phyloP scores from a whole-genome alignment of 1,139 yeast species.

The Hansenula lynferdii region DNA sequence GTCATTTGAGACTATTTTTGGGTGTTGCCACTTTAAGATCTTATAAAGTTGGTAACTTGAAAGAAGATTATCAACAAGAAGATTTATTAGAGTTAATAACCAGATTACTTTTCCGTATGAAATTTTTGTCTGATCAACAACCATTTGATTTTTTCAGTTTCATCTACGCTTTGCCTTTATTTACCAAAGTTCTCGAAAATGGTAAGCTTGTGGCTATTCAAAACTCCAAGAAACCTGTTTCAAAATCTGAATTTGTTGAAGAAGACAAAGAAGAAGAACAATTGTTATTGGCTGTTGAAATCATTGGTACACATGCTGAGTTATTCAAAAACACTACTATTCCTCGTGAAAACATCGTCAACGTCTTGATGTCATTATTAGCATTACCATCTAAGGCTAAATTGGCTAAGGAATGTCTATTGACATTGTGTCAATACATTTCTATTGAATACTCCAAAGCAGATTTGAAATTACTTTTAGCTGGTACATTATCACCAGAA shows the following conservation, averaged over 20 bases:
- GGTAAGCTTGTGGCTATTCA: constrained; percentile 52
- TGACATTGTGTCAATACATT: constrained; percentile 69
- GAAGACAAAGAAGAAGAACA: constrained; percentile 91
- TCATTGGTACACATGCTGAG: constrained; percentile 72
- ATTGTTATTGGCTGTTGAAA: constrained; percentile 69
- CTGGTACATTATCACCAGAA: constrained; percentile 57
- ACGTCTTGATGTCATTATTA: constrained; percentile 61
- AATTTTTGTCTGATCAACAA: constrained; percentile 67
- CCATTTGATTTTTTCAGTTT: constrained; percentile 67
- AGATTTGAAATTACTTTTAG: constrained; percentile 59
- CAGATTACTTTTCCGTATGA: constrained; percentile 68
- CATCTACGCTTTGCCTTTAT: constrained; percentile 69
- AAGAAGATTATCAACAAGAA: constrained; percentile 42
- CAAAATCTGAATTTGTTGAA: constrained; percentile 57
- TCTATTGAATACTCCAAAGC: constrained; percentile 49
- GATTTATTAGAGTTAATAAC: constrained; percentile 51
- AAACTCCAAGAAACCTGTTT: constrained; percentile 44
- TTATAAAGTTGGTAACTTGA: constrained; percentile 35
- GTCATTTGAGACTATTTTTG: constrained; percentile 42
- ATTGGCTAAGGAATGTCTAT: constrained; percentile 75
- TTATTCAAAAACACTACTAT: constrained; percentile 60
- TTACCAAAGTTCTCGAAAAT: constrained; percentile 55
- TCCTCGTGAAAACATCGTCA: constrained; percentile 64
- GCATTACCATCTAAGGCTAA: constrained; percentile 75
- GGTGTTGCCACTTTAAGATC: constrained; percentile 70